Base-by-base conservation (phyloP, 2,329 filamentous ascomycete genomes). In the Ilyonectria sp. region DNA sequence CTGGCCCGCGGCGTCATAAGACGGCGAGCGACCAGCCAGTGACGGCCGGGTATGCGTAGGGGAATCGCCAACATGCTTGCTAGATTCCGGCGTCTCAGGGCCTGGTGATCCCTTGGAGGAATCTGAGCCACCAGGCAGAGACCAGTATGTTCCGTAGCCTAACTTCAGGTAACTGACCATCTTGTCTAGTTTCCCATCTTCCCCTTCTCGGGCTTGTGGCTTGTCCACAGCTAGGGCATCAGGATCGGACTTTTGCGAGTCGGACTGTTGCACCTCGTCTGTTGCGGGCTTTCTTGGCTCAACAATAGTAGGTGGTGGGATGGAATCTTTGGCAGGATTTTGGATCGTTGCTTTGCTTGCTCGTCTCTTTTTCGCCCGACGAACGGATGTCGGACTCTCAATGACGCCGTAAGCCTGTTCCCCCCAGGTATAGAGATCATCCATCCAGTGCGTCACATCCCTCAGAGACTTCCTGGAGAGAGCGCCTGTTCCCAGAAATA, bases 391-490 rank as follows among this genome's bases (percentile, higher is more conserved):
- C 15, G 94, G 93, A 71, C 94, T 94, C 40, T 97, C 92, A 60
- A 89, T 88, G 7, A 98, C 89, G 4, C 95, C 95, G 78, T 97
- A 98, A 2, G 95, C 91, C 75, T 93, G 87, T 59, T 93, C 90
- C 2, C 95, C 95, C 85, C 94, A 94, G 33, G 86, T 91, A 79
- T 96, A 97, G 2, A 98, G 86, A 75, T 93, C 92, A 79, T 97
- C 93, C 86, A 96, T 92, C 95, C 95, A 98, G 62, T 92, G 89
- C 1, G 92, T 92, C 29, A 98, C 78, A 74, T 92, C 90, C 54
- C 90, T 86, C 52, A 97, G 76, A 0, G 94, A 95, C 19, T 86
- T 86, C 60, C 90, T 87, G 13, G 92, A 92, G 50, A 98, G 79
- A 8, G 89, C 88, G 3, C 94, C 94, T 1, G 92, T 86, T 0